Base-by-base conservation (phyloP, 1,284 basidiomycete species). In the Cutaneotrichosporon sp. region DNA sequence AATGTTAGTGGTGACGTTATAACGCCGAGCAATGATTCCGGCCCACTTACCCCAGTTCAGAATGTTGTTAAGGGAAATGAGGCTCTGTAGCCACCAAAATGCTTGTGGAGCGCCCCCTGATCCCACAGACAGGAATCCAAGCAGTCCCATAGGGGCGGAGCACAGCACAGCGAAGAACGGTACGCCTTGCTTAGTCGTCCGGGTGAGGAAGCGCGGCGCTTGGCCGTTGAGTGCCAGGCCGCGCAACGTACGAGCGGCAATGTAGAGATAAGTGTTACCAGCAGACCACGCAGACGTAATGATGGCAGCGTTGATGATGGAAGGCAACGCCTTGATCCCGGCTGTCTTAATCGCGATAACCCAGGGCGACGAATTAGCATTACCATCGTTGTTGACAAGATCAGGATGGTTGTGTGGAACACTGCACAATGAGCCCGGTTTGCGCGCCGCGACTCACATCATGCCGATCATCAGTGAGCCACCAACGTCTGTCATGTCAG, bases 161-260 rank as follows among this genome's bases (percentile, higher is more conserved):
- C 85, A 79, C 3, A 80, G 63, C 47, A 94, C 77, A 11, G 88
- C 81, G 16, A 82, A 76, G 50, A 81, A 82, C 1, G 91, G 91
- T 3, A 93, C 77, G 31, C 91, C 91, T n/a, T 76, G 79, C 59
- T 78, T 79, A 56, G 83, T 80, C 0, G 83, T 80, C 60, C 71
- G 81, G 34, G 80, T 60, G 75, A 96, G 88, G 42, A 90, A 71
- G 41, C 68, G 79, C 0, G 90, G 90, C 0, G 88, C 90, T 63
- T 89, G 87, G 0, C 86, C 84, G 17, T 83, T 78, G 6, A 81
- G 71, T 14, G 90, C 83, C 51, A 44, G 25, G 1, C 32, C 49
- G 25, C 42, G 42, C 14, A 50, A 17, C 20, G 41, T 50, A n/a
- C 29, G 76, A 76, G 51, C 72, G 68, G 55, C 76, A 76, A 67